phyloP scores from a whole-genome alignment of 2,329 filamentous ascomycete genomes.

The Cytospora paraplurivora region DNA sequence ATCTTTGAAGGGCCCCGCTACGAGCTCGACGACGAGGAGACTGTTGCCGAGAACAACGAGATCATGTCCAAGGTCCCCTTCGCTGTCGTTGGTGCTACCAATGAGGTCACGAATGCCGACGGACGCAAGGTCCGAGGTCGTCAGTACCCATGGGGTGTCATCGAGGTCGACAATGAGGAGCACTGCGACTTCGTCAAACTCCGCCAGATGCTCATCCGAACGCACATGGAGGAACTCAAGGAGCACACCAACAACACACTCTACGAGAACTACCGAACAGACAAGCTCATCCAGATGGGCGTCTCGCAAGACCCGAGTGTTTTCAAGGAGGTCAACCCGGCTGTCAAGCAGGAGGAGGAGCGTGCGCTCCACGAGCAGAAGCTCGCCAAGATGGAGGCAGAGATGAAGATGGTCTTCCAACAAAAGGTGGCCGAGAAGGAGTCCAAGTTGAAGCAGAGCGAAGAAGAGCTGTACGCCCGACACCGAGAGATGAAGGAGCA shows the following conservation, averaged over 20 bases:
- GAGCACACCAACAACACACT: conserved; percentile 99
- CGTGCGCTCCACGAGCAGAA: conserved; percentile 98
- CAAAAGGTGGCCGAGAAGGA: conserved; percentile 99
- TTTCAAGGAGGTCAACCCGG: conserved; percentile 99
- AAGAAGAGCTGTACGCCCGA: conserved; percentile 96
- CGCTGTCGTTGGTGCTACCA: conserved; percentile 94
- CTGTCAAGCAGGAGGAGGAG: conserved; percentile 99
- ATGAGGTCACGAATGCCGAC: conserved; percentile 87
- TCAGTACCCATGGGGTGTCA: conserved; percentile 96
- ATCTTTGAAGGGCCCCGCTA: conserved; percentile 99
- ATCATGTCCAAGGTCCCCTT: conserved; percentile 99
- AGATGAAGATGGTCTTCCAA: conserved; percentile 99
- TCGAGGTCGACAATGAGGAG: conserved; percentile 99
- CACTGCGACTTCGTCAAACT: conserved; percentile 99
- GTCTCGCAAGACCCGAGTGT: conserved; percentile 98
- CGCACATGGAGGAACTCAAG: conserved; percentile 99
- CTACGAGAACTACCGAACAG: conserved; percentile 99
- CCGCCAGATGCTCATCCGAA: conserved; percentile 99
- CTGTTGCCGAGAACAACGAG: conserved; percentile 99
- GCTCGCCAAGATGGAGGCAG: conserved; percentile 99
- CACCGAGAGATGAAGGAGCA: conserved; percentile 99
- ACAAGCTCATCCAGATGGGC: conserved; percentile 98
- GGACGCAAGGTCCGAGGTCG: conserved; percentile 95
- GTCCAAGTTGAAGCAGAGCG: conserved; percentile 98
- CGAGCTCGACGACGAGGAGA: conserved; percentile 98